Base-by-base conservation (phyloP, 768 basidiomycete species). In the Phanerodontia chrysosporium region DNA sequence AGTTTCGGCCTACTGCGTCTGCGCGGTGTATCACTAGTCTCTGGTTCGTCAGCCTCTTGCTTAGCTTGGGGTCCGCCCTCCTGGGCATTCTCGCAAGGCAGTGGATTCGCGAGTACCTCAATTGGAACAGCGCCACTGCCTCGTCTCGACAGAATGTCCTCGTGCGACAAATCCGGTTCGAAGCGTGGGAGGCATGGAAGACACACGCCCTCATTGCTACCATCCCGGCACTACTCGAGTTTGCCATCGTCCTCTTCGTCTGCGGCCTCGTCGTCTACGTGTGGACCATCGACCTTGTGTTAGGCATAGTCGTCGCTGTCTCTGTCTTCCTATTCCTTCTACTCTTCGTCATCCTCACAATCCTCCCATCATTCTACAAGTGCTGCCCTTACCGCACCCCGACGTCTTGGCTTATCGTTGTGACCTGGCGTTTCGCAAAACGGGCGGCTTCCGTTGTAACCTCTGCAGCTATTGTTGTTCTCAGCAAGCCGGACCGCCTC, bases 101-200 rank as follows among this genome's bases (percentile, higher is more conserved):
- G 27, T 60, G 59, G 59, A 45, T 60, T 10, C 32, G 58, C 12
- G 58, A 58, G 44, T 58, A 51, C n/a, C 49, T 51, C 7, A 51
- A 30, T 49, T 63, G 24, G 59, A 58, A 18, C 55, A 62, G 22
- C 62, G 51, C 45, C 5, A 18, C 65, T n/a, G 64, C 64, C 1
- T 63, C 63, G 21, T 53, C 69, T 1, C 61, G 65, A 12, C 64
- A 65, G 35, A 60, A 64, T 42, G 64, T 62, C 9, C 64, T 63
- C 4, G 51, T 62, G 14, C 66, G 68, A 2, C 70, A 70, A 18
- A 65, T 65, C 24, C 65, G 70, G 18, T 51, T 62, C 22, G 58
- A 65, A n/a, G 64, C 62, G 24, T 61, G 69, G 27, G 44, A 58
- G 1, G 49, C 53, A 18, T 71, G 70, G 70, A 30, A 59, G 49